These are phyloP conservation scores for Collybiopsis luxurians DNA, from an alignment of 768 basidiomycete species.

Conservation along the genomic window DNA sequence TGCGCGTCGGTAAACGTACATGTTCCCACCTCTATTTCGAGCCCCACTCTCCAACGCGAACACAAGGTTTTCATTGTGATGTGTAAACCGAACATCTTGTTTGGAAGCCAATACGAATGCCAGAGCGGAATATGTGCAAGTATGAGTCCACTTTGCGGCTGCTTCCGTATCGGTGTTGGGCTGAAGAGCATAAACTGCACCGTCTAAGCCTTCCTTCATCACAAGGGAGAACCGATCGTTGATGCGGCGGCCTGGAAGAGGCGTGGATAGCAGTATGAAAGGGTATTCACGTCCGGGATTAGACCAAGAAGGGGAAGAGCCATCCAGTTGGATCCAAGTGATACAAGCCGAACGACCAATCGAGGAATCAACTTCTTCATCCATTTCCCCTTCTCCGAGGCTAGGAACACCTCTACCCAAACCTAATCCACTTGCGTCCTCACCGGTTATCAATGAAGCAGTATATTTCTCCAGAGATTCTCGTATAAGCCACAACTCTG, in stretches of 20 bases:
- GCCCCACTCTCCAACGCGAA: constrained; percentile 84
- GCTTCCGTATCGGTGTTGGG: constrained; percentile 1
- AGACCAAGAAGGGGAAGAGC: constrained; percentile 42
- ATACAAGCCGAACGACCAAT: constrained; percentile 64
- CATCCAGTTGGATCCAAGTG: constrained; percentile 64
- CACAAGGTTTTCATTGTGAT: constrained; percentile 61
- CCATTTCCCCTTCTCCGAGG: constrained; percentile 84
- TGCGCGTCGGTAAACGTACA: constrained; percentile 78
- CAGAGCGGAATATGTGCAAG: constrained; percentile 83
- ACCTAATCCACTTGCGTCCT: constrained; percentile 61
- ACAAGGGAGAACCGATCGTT: constrained; percentile 42
- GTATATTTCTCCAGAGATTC: constrained; percentile 90
- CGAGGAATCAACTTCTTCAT: constrained; percentile 81
- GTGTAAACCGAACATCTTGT: constrained; percentile 83
- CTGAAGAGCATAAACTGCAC: constrained; percentile 47
- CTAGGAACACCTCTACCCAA: constrained; percentile 72
- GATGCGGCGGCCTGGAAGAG: constrained; percentile 52
- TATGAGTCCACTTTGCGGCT: constrained; percentile 62
- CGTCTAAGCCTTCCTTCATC: constrained; percentile 73
- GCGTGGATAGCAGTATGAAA: constrained; percentile 62
- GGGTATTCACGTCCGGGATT: constrained; percentile 29
- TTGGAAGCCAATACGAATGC: constrained; percentile 95
- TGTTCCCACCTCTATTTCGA: constrained; percentile 68
- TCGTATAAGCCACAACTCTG: constrained; percentile 73
- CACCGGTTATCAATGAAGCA: constrained; percentile 50